phyloP scores from a whole-genome alignment of 495 filamentous ascomycete species.

The Ascodesmis nigricans region DNA sequence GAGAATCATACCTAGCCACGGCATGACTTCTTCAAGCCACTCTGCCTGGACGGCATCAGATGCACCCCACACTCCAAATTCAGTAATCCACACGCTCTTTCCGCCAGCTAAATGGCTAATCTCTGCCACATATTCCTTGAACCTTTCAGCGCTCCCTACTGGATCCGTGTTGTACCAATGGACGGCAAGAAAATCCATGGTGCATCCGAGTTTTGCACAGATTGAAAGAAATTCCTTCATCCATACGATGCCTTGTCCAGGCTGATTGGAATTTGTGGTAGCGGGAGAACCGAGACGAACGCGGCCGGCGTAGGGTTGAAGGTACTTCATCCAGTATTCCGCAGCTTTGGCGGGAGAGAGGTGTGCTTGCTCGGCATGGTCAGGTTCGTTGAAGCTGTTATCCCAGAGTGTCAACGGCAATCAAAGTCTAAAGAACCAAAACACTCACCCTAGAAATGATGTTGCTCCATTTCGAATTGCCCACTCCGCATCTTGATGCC shows the following conservation, averaged over 20 bases:
- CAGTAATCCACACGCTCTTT: slow-evolving; percentile 55
- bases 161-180: slow-evolving; percentile 57
- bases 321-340: slow-evolving; percentile 35
- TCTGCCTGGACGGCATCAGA: slow-evolving; percentile 25
- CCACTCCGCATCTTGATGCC: too few relatives aligned
- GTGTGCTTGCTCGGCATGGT: slow-evolving; percentile 41
- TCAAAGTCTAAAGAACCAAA: too few relatives aligned
- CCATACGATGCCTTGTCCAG: slow-evolving; percentile 42
- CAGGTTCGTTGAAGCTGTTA: slow-evolving; percentile 76
- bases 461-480: too few relatives aligned
- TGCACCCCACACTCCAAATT: slow-evolving; percentile 39
- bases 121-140: slow-evolving; percentile 37
- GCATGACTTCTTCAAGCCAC: slow-evolving; percentile 37
- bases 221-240: slow-evolving; percentile 34
- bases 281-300: slow-evolving; percentile 50
- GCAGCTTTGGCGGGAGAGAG: slow-evolving; percentile 40
- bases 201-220: slow-evolving; percentile 38
- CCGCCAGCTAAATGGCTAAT: slow-evolving; percentile 29
- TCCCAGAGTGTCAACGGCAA: too few relatives aligned
- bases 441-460: too few relatives aligned
- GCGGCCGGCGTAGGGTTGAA: slow-evolving; percentile 43
- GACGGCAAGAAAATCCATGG: slow-evolving; percentile 41
- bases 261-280: slow-evolving; percentile 37
- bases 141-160: slow-evolving; percentile 25
- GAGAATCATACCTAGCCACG: too few relatives aligned